Percentiles rank a stretch among this genome's conserved stretches.
Conservation (phyloP, 331 rosid genomes). For the Spiraea crenata region DNA sequence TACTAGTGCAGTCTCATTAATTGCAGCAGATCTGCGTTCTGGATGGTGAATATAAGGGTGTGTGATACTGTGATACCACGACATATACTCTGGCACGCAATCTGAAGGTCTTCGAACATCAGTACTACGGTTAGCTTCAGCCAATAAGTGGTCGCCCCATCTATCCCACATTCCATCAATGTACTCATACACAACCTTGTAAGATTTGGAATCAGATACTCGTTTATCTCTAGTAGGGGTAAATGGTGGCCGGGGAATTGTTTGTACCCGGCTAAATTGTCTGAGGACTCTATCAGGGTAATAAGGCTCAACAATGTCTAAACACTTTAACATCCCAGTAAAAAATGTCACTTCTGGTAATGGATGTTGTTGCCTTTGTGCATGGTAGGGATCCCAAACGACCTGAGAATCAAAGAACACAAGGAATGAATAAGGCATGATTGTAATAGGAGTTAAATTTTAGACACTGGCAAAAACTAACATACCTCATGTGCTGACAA, state of each 20-base stretch:
- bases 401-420: neutral
- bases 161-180: neutral
- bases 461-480: no score
- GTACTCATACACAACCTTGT: neutral
- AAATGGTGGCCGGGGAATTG: neutral
- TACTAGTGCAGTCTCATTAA: no score
- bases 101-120: neutral
- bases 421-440: no score
- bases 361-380: neutral
- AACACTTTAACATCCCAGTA: neutral
- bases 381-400: neutral
- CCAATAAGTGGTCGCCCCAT: neutral
- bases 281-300: neutral
- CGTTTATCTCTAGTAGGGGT: neutral
- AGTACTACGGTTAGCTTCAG: neutral
- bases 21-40: no score
- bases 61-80: neutral
- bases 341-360: neutral
- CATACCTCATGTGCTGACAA: no score
- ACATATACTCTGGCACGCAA: no score
- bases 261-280: neutral
- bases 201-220: neutral
- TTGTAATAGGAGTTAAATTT: no score
- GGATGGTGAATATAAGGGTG: neutral
- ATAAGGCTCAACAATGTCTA: neutral